Conservation (phyloP, 148 eudicot genomes). For the Chenopodium berlandieri region DNA sequence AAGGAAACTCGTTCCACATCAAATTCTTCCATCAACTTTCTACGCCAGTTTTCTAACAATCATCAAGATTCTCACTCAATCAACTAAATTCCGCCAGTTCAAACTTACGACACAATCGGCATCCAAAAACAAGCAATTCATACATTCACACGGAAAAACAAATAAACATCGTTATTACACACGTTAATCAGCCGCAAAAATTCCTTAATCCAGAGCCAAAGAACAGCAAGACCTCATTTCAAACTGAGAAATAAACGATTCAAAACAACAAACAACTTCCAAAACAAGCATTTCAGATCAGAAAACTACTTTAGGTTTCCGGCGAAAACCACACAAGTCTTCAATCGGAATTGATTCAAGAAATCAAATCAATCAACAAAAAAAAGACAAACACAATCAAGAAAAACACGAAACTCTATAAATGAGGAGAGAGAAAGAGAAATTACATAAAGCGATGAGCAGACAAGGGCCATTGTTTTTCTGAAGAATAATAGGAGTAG, state of each 20-base stretch:
- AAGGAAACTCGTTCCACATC: background rate
- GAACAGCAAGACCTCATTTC: background rate
- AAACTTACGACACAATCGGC: background rate
- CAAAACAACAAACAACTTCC: no score
- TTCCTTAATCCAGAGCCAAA: no score
- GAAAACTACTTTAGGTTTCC: background rate
- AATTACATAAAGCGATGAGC: slow-evolving; percentile 85
- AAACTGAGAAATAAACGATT: background rate
- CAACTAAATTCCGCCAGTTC: background rate
- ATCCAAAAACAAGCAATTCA: background rate
- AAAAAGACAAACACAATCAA: background rate
- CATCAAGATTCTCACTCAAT: background rate
- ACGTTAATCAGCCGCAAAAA: background rate
- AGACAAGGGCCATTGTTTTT: slow-evolving; percentile 98
- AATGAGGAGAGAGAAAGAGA: slow-evolving; percentile 9
- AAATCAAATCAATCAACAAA: background rate
- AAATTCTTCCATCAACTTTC: background rate
- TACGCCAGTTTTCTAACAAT: background rate
- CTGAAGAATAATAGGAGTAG: slow-evolving; percentile 76
- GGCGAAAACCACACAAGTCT: no score
- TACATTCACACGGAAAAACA: background rate
- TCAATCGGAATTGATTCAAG: background rate
- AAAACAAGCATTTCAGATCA: slow-evolving; percentile 4
- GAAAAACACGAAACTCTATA: slow-evolving; percentile 38
- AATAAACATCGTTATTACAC: background rate